Base-by-base conservation (phyloP, 208 protist genomes). In the Acanthamoeba sp. region DNA sequence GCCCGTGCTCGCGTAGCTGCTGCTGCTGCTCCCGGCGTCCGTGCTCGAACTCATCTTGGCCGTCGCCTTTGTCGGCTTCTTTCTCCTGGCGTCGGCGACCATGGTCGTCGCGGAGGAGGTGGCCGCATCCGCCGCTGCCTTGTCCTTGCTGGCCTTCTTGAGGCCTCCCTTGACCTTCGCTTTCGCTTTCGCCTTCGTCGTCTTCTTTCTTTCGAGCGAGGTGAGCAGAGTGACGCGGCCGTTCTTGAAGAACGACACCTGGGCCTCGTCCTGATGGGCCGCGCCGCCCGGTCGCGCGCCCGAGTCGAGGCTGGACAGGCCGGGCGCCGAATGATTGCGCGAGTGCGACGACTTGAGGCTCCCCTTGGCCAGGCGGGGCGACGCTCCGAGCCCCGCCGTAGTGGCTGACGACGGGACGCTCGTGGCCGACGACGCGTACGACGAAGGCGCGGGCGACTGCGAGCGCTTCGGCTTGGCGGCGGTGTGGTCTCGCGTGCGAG, bases 161-260 rank as follows among this genome's bases (percentile, higher is more conserved):
- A 40, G 27, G 22, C 12, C 34, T 7, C 64, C 59, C 12, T 66
- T 66, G 34, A 16, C 18, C 36, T 20, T 85, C 42, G 34, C 40
- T 10, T 36, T 59, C 20, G 42, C 10, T 42, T 55, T 59, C 42
- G 36, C 22, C 29, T n/a, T 24, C 69, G 6, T 59, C 42, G 36
- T 45, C 29, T n/a, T 24, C 69, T 80, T 80, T 48, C 36, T 38
- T n/a, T 80, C 69, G 34, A 48, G 69, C 69, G 69, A 38, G 38
- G 69, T 45, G 38, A 85, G 76, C 76, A 57, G 10, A 5, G 76
- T 85, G 42, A 85, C 32, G 22, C 76, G 76, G 7, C 76, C 76
- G 40, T 85, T 85, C 76, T 85, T 85, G 42, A 85, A 42, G 45
- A 85, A 85, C 29, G 76, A 85, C 27, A 59, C 34, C 66, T 78